phyloP scores from a whole-genome alignment of 2,329 filamentous ascomycete genomes.

The Exophiala sp. region DNA sequence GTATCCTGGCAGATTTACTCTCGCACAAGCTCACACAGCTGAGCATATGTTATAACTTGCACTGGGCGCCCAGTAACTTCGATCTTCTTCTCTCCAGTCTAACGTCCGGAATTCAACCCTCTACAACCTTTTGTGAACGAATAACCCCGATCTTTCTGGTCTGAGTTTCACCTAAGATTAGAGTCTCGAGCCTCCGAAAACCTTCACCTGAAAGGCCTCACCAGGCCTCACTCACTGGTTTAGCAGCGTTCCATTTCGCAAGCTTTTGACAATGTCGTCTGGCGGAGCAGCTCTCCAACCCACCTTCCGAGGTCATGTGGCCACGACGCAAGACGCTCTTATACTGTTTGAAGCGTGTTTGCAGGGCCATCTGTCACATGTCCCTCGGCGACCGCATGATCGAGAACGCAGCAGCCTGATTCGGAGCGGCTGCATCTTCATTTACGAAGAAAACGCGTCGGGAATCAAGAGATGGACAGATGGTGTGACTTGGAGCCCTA shows the following conservation, averaged over 20 bases:
- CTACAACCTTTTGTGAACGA: conserved; percentile 1
- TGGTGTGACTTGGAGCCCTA: conserved; percentile 84
- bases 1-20: neutral
- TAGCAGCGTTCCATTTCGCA: neutral
- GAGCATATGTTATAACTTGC: conserved; percentile 6
- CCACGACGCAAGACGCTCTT: conserved; percentile 68
- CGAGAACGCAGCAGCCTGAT: conserved; percentile 72
- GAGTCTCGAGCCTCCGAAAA: conserved; percentile 15
- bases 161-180: conserved; percentile 23
- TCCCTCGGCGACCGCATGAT: conserved; percentile 78
- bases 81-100: conserved; percentile 7
- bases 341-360: conserved; percentile 75
- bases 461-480: conserved; percentile 95
- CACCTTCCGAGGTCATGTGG: conserved; percentile 62
- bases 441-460: conserved; percentile 85
- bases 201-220: conserved; percentile 6
- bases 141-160: neutral
- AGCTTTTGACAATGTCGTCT: conserved; percentile 25
- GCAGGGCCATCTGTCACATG: conserved; percentile 63
- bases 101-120: neutral
- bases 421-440: conserved; percentile 77
- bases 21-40: neutral
- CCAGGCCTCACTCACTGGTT: conserved; percentile 1
- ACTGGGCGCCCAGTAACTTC: neutral
- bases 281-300: conserved; percentile 50